Conservation (phyloP, 78 protist genomes). For the Anaeramoeba ignava region DNA sequence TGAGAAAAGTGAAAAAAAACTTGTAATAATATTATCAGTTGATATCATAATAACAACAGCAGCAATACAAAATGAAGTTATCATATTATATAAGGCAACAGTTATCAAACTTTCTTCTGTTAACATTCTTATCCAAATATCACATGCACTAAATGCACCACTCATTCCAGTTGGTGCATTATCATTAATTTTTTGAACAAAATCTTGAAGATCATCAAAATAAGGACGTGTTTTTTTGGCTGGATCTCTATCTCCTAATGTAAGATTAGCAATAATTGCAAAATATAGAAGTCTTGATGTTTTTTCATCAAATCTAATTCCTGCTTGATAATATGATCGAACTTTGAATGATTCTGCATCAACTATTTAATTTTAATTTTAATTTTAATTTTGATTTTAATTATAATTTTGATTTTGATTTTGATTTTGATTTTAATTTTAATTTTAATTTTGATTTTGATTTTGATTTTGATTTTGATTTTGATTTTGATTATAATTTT, state of each 20-base stretch:
- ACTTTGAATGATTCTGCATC: too few relatives aligned
- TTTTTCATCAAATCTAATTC: too few relatives aligned
- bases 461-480: too few relatives aligned
- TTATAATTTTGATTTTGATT: too few relatives aligned
- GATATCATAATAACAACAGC: neutral
- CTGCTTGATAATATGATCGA: too few relatives aligned
- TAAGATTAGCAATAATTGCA: too few relatives aligned
- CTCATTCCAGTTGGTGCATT: neutral
- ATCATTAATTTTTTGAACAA: neutral
- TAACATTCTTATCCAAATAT: conserved; percentile 14
- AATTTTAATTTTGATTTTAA: too few relatives aligned
- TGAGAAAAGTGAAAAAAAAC: neutral
- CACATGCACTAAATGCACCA: neutral
- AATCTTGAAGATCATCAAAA: neutral
- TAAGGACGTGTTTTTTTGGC: neutral
- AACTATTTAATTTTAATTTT: too few relatives aligned
- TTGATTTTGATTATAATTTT: too few relatives aligned
- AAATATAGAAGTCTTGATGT: too few relatives aligned
- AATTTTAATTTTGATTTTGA: too few relatives aligned
- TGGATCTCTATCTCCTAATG: neutral
- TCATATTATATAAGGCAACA: neutral
- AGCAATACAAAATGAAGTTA: conserved; percentile 8
- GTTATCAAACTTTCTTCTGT: conserved; percentile 9
- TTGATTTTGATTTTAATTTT: too few relatives aligned
- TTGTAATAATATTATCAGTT: neutral